Conservation (phyloP, 108 stramenopile species). For the Pelagomonas calceolata region DNA sequence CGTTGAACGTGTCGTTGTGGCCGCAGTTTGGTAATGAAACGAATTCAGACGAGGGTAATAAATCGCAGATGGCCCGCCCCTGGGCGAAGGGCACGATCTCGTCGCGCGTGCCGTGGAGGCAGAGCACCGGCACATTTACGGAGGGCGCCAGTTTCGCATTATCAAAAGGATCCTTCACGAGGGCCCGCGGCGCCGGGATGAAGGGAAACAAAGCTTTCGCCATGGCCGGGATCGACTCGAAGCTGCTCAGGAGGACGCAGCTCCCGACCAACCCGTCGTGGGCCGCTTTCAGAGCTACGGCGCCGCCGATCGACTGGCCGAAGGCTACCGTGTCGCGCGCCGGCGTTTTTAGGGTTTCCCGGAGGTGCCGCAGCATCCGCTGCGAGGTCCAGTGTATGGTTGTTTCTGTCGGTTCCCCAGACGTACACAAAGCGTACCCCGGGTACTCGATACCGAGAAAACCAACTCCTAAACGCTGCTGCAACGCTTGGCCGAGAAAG, state of each 20-base stretch:
- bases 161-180: slow-evolving; percentile 15
- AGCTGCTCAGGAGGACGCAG: background rate
- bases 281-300: background rate
- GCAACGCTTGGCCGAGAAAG: background rate
- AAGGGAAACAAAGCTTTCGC: background rate
- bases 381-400: background rate
- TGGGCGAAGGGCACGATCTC: slow-evolving; percentile 18
- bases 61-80: slow-evolving; percentile 16
- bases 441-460: background rate
- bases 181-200: background rate
- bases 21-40: background rate
- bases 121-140: slow-evolving; percentile 22
- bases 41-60: background rate
- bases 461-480: background rate
- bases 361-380: background rate
- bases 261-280: background rate
- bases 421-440: background rate
- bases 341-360: background rate
- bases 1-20: background rate
- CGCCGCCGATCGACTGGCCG: background rate
- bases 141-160: slow-evolving; percentile 25
- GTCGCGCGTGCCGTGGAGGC: slow-evolving; percentile 13
- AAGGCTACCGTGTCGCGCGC: background rate
- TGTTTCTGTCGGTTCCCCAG: background rate
- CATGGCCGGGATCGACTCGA: background rate